These are phyloP conservation scores for Amorphotheca resinae DNA, from an alignment of 495 filamentous ascomycete species.

Conservation along the genomic window DNA sequence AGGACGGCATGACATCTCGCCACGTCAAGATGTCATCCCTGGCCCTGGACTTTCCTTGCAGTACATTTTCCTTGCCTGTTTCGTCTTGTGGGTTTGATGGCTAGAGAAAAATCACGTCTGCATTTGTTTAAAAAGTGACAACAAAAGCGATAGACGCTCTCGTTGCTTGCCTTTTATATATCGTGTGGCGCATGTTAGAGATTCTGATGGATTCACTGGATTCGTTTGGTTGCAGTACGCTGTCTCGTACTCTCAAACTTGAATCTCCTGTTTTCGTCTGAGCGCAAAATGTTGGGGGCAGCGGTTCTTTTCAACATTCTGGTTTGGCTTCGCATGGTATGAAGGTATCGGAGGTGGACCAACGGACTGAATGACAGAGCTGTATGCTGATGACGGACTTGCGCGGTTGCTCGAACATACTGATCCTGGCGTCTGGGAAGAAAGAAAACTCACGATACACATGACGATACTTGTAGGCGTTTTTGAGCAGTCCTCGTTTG, in stretches of 20 bases:
- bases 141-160: background rate
- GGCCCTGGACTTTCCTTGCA: constrained; percentile 10
- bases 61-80: background rate
- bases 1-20: constrained; percentile 20
- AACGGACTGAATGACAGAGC: background rate
- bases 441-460: background rate
- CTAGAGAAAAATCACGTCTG: constrained; percentile 8
- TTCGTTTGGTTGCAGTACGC: background rate
- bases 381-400: background rate
- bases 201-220: background rate
- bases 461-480: background rate
- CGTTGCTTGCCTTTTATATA: background rate
- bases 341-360: background rate
- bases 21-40: constrained; percentile 18
- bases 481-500: too few species aligned
- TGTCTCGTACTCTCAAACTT: background rate
- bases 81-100: background rate
- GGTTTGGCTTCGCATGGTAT: background rate
- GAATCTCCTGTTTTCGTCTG: background rate
- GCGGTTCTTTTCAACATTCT: background rate
- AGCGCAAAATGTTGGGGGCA: background rate
- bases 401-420: background rate
- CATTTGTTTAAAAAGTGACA: background rate
- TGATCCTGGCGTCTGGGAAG: background rate
- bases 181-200: background rate